Evolutionary conservation across 2,329 filamentous ascomycete genomes (phyloP), one percentile per base, ranked within the genome.

Genomic region (Setomelanomma holmii): DNA sequence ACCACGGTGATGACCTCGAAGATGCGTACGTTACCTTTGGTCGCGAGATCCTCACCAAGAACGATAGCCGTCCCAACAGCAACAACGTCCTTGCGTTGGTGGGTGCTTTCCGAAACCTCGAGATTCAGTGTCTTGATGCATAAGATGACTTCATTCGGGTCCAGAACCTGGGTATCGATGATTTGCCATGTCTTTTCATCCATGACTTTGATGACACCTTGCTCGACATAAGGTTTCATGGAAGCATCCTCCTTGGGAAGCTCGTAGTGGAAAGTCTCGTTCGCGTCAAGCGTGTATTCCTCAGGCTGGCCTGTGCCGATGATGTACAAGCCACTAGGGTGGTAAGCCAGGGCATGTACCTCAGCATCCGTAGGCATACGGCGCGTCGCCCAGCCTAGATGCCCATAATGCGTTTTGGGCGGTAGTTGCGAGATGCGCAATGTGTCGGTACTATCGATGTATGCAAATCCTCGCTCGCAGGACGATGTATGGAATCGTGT

Each of bases 1-100:
- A 97, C 93, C 24, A 99, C 95, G 27, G 88, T 85, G 51, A 96
- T 92, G 23, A 99, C 85, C 67, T 97, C 93, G 67, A 95, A 96
- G 41, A 98, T 90, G 65, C 95, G 92, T 34, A 99, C 85, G 35
- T 89, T 85, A 2, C 95, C 95, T 40, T 90, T 86, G 0, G 92
- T 89, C 1, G 93, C 88, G 50, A 96, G 84, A 67, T 98, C 95
- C 75, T 99, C 95, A 35, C 95, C 95, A 54, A 89, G 89, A n/a
- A 88, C 84, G 21, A 95, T 84, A 1, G 91, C 89, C 0, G 93
- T 96, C 12, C 93, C 95, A 1, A 97, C 88, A 0, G 88, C 86
- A 44, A 99, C 83, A 40, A 98, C 82, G 67, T 90, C 88, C 65
- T 87, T 89, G 14, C 91, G 87, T 71, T 96, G 90, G 69, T 95